Percentiles rank a stretch among this genome's conserved stretches.
These are phyloP conservation scores for Coniochaeta prunicola DNA, from an alignment of 2,329 filamentous ascomycete genomes.

Conservation along the genomic window DNA sequence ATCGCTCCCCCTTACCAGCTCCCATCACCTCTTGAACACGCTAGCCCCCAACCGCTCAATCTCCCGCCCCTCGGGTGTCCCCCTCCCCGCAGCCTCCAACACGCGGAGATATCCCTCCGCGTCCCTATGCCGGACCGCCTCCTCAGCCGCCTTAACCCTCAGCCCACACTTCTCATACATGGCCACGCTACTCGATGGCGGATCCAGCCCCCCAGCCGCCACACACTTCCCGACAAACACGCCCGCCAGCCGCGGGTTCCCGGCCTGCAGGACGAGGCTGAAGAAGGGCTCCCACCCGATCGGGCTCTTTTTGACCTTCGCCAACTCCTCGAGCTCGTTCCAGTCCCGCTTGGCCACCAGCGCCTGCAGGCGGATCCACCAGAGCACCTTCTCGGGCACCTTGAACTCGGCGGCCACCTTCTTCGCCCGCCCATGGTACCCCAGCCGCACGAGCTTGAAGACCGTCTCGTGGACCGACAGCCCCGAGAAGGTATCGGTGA, in stretches of 20 bases:
- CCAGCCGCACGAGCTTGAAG: slow-evolving; percentile 75
- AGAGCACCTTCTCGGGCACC: slow-evolving; percentile 80
- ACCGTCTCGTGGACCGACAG: slow-evolving; percentile 87
- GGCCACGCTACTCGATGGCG: slow-evolving; percentile 61
- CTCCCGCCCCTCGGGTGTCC: slow-evolving; percentile 61
- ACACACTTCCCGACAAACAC: slow-evolving; percentile 85
- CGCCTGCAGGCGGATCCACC: slow-evolving; percentile 83
- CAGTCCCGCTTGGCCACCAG: slow-evolving; percentile 87
- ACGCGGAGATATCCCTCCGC: slow-evolving; percentile 66
- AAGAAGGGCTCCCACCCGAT: slow-evolving; percentile 99
- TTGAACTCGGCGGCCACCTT: slow-evolving; percentile 91
- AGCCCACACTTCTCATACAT: slow-evolving; percentile 98
- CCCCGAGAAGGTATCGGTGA: slow-evolving; percentile 70
- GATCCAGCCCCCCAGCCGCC: slow-evolving; percentile 39
- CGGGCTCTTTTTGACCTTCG: slow-evolving; percentile 72
- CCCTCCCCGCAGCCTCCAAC: slow-evolving; percentile 64
- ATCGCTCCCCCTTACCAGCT: not conserved
- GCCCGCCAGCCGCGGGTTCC: slow-evolving; percentile 79
- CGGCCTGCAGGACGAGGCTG: slow-evolving; percentile 79
- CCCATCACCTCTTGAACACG: slow-evolving; percentile 40
- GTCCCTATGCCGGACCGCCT: slow-evolving; percentile 79
- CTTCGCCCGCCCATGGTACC: slow-evolving; percentile 76
- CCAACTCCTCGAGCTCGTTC: slow-evolving; percentile 81
- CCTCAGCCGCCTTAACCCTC: slow-evolving; percentile 81
- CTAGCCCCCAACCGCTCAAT: slow-evolving; percentile 71